Conservation (phyloP, 129 eudicot genomes). For the Tagetes patula region DNA sequence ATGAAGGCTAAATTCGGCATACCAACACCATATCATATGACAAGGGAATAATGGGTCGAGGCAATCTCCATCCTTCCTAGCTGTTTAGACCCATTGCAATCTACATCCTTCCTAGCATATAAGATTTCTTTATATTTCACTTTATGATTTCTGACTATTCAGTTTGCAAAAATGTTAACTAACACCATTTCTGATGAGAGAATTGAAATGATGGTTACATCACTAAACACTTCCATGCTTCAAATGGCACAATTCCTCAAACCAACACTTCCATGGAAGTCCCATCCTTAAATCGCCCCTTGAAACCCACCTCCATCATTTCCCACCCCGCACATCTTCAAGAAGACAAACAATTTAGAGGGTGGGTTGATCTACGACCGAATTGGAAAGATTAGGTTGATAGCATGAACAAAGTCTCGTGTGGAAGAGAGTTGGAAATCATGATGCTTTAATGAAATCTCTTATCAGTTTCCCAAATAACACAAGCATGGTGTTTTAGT, state of each 20-base stretch:
- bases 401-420: constrained; percentile 5
- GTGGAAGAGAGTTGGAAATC: constrained; percentile 32
- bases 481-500: constrained; percentile 21
- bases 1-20: no score
- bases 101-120: neutral
- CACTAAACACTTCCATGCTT: neutral
- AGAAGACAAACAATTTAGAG: neutral
- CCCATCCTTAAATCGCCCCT: neutral
- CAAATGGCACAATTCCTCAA: neutral
- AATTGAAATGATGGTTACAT: neutral
- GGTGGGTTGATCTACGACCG: constrained; percentile 23
- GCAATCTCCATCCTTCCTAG: constrained; percentile 6
- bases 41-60: no score
- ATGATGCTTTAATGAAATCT: constrained; percentile 34
- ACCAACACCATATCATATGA: no score
- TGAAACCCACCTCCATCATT: constrained; percentile 1
- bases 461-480: constrained; percentile 24
- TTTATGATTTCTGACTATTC: constrained; percentile 9
- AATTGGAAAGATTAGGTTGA: constrained; percentile 38
- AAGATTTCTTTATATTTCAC: constrained; percentile 3
- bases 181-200: neutral
- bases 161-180: constrained; percentile 21
- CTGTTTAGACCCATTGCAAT: constrained; percentile 1
- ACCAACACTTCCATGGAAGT: neutral
- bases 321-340: neutral